Conservation (phyloP, 2,329 filamentous ascomycete species). For the Alternaria metachromatica region DNA sequence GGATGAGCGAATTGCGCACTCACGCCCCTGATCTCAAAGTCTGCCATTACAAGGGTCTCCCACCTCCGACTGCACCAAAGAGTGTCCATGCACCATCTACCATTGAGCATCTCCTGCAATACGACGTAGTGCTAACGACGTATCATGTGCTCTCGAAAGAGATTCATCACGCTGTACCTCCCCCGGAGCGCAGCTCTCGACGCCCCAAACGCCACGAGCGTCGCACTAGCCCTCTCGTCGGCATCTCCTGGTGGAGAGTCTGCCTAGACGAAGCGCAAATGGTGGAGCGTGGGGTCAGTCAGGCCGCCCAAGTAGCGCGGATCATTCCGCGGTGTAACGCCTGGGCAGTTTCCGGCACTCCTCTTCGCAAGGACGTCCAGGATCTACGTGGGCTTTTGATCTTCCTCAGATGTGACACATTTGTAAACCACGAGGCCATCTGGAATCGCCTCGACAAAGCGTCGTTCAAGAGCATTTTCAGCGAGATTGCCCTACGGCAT, state of each 20-base stretch:
- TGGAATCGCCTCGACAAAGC: constrained; percentile 75
- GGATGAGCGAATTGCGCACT: constrained; percentile 64
- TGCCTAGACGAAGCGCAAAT: constrained; percentile 82
- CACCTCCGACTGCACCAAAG: constrained; percentile 33
- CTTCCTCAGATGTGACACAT: constrained; percentile 82
- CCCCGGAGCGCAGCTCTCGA: constrained; percentile 74
- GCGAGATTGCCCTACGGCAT: constrained; percentile 77
- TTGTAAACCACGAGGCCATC: constrained; percentile 66
- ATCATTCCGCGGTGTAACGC: constrained; percentile 83
- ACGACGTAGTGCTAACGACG: constrained; percentile 67
- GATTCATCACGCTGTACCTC: constrained; percentile 74
- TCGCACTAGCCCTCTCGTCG: constrained; percentile 76
- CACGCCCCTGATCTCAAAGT: constrained; percentile 65
- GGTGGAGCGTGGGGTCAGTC: constrained; percentile 86
- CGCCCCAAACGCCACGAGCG: constrained; percentile 69
- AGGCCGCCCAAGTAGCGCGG: constrained; percentile 80
- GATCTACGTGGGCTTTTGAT: constrained; percentile 82
- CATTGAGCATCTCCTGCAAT: constrained; percentile 55
- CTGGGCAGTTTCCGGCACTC: constrained; percentile 93
- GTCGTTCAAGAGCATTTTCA: constrained; percentile 73
- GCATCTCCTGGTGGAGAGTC: constrained; percentile 87
- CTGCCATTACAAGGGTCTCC: constrained; percentile 63
- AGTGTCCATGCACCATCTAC: constrained; percentile 48
- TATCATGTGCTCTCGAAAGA: constrained; percentile 78
- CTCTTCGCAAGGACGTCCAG: constrained; percentile 77